Evolutionary conservation across 768 basidiomycete species (phyloP).

Genomic region (Fistulinella prunicolor): DNA sequence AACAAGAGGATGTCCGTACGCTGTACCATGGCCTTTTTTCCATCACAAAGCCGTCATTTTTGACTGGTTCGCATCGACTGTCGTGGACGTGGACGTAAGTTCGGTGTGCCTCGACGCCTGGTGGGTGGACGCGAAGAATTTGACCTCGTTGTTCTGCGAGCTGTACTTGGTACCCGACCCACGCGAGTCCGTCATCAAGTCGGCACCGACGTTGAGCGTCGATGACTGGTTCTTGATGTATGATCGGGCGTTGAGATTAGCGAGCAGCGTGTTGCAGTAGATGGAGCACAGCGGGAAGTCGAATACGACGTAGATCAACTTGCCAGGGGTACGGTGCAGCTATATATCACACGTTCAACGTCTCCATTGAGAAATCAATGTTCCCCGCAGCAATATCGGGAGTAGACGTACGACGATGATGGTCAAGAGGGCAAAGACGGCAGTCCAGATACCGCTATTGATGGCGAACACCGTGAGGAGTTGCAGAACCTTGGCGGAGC

Average conservation of each 20-base stretch:
- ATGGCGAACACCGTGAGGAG: slow-evolving; percentile 5
- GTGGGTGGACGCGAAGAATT: neutral
- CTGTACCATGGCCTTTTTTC: neutral
- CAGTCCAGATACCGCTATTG: slow-evolving; percentile 5
- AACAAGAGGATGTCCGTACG: too few species aligned
- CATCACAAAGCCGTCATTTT: neutral
- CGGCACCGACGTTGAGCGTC: neutral
- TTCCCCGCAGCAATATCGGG: neutral
- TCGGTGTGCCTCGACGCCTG: neutral
- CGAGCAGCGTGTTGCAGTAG: slow-evolving; percentile 4
- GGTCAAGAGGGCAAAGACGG: neutral
- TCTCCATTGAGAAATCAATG: neutral
- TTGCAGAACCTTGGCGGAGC: slow-evolving; percentile 3
- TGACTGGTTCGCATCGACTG: neutral
- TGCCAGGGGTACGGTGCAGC: neutral
- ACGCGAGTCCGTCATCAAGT: neutral
- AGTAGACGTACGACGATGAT: neutral
- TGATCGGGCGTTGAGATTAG: slow-evolving; percentile 4
- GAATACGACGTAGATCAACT: slow-evolving; percentile 1
- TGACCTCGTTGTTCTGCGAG: neutral
- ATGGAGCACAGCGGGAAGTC: slow-evolving; percentile 2
- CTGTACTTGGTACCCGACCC: neutral
- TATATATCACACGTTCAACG: neutral
- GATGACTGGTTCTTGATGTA: slow-evolving; percentile 1
- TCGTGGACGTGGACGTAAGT: neutral